Percentiles rank a stretch among this genome's conserved stretches.
Evolutionary conservation across 345 rosid species (phyloP).

Genomic region (Psidium guajava): DNA sequence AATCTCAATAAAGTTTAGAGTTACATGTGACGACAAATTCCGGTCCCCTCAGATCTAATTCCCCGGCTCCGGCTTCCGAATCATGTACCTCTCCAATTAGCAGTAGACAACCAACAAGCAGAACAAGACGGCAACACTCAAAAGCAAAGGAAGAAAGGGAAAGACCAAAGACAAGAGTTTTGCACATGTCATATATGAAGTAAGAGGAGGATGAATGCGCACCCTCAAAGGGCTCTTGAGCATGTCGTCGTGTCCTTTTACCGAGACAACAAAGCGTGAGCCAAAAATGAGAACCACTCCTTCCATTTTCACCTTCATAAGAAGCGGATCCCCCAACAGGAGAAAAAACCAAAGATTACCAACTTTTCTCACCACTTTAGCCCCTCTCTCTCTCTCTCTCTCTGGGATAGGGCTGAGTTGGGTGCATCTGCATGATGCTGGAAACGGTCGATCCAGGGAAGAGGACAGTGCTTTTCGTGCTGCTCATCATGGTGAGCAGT

Average conservation of each 20-base stretch:
- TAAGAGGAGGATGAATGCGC: neutral
- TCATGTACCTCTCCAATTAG: neutral
- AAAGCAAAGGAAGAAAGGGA: neutral
- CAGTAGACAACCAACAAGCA: neutral
- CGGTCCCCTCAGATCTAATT: neutral
- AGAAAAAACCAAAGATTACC: neutral
- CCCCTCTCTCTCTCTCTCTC: neutral
- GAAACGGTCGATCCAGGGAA: neutral
- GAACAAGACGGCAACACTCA: neutral
- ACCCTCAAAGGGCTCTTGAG: neutral
- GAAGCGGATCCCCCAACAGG: neutral
- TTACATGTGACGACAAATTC: neutral
- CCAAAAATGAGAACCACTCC: neutral
- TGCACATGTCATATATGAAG: constrained; percentile 1
- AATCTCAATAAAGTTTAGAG: neutral
- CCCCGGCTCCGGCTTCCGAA: neutral
- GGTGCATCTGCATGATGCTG: neutral
- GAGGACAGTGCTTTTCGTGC: neutral
- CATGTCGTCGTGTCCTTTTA: neutral
- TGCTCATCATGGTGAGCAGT: neutral
- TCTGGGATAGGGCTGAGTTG: neutral
- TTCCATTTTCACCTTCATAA: neutral
- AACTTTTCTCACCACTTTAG: neutral
- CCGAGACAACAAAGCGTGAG: neutral
- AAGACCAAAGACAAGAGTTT: neutral